Base-by-base conservation (phyloP, 2,329 filamentous ascomycete genomes). In the Sclerotinia sclerotiorum region DNA sequence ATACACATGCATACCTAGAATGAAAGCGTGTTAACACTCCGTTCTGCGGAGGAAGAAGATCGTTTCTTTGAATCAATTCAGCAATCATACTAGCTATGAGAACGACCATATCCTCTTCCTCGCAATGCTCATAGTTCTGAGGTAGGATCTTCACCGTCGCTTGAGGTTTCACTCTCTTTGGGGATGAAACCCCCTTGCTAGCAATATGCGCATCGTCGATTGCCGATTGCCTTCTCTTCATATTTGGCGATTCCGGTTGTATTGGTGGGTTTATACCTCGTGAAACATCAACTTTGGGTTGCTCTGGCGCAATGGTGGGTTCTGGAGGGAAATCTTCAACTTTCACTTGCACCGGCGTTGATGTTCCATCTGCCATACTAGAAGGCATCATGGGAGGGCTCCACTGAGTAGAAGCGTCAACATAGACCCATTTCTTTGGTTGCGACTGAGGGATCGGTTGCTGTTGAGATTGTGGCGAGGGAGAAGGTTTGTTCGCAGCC, bases 81-180 rank as follows among this genome's bases (percentile, higher is more conserved):
- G 94, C 90, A 60, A 99, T 85, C 95, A 99, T 98, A 76, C 96
- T 92, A 57, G 94, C 89, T 73, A 99, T 95, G 70, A 99, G 82
- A 54, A 94, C 84, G 39, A 97, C 95, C 77, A 99, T 87, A 77
- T 97, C 94, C 75, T 93, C 91, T 11, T 92, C 87, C 51, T 90
- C 84, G 78, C 92, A 97, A 15, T 88, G 82, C 79, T 97, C 93
- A 79, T 99, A 99, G 75, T 85, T 84, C 69, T 85, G 79, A 0
- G 95, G 91, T 77, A 95, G 76, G 11, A 84, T 74, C 76, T 88
- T 90, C 52, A 84, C 81, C 10, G 84, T 82, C 8, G 78, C 79
- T 19, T 80, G 78, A 46, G 83, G 81, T 71, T 82, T 84, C 42
- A 82, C 78, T 55, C 87, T 83, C 76, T 90, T 90, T 7, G 84